Conservation (phyloP, 2,329 filamentous ascomycete genomes). For the Penicillium griseofulvum region DNA sequence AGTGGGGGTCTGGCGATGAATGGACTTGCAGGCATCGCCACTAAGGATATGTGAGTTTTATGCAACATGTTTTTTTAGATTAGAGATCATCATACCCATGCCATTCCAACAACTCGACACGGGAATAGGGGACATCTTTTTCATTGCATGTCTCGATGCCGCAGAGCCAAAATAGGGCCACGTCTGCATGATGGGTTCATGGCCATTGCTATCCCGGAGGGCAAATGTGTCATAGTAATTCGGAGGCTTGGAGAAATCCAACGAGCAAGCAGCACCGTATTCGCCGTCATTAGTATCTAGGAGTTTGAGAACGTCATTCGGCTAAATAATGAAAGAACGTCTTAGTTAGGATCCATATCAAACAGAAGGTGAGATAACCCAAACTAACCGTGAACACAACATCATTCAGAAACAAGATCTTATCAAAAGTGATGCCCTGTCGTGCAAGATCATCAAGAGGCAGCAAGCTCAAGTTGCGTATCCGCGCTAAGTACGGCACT, state of each 20-base stretch:
- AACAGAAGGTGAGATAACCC: not conserved
- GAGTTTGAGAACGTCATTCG: slow-evolving; percentile 54
- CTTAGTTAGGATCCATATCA: not conserved
- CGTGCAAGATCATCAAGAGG: slow-evolving; percentile 55
- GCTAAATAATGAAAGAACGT: slow-evolving; percentile 28
- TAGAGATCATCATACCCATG: slow-evolving; percentile 44
- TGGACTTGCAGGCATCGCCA: slow-evolving; percentile 26
- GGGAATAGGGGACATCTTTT: slow-evolving; percentile 53
- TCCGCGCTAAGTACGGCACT: slow-evolving; percentile 65
- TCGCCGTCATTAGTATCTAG: slow-evolving; percentile 57
- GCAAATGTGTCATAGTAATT: slow-evolving; percentile 74
- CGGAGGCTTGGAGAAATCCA: slow-evolving; percentile 67
- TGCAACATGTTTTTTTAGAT: not conserved
- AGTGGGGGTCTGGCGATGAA: slow-evolving; percentile 40
- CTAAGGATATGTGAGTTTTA: slow-evolving; percentile 14
- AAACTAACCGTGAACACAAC: slow-evolving; percentile 43
- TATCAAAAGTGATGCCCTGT: slow-evolving; percentile 55
- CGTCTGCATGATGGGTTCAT: slow-evolving; percentile 61
- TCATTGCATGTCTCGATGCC: slow-evolving; percentile 54
- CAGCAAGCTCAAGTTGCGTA: slow-evolving; percentile 63
- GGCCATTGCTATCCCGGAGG: slow-evolving; percentile 64
- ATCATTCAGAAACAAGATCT: slow-evolving; percentile 58
- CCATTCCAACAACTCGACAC: slow-evolving; percentile 70
- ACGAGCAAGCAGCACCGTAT: slow-evolving; percentile 68
- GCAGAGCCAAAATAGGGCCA: slow-evolving; percentile 62